A percentile compares a stretch with the other conserved stretches of the same genome.
These are phyloP conservation scores for Plasmodium yoelii DNA, from an alignment of 169 alveolate genomes.

Conservation along the genomic window DNA sequence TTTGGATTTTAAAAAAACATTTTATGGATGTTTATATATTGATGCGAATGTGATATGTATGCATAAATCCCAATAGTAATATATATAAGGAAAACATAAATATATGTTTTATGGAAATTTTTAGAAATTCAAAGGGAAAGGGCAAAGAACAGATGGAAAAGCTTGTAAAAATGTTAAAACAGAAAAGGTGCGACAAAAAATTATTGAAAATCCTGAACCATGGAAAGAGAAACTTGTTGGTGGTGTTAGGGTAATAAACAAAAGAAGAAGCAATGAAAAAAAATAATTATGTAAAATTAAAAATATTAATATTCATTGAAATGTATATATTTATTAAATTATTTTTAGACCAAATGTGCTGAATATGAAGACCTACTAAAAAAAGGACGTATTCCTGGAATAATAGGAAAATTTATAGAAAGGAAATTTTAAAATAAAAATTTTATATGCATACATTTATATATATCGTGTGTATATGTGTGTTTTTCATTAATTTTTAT, in stretches of 20 bases:
- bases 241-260: slow-evolving; percentile 82
- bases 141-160: slow-evolving; percentile 77
- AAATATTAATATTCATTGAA: neutral
- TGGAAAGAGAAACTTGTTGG: slow-evolving; percentile 83
- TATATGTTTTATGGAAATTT: neutral
- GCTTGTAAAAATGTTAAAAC: slow-evolving; percentile 50
- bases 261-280: neutral
- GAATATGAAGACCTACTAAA: slow-evolving; percentile 85
- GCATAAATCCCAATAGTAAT: no score
- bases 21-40: no score
- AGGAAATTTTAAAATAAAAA: slow-evolving; percentile 23
- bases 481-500: neutral
- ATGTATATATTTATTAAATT: neutral
- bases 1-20: no score
- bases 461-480: neutral
- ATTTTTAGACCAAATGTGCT: slow-evolving; percentile 80
- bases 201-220: slow-evolving; percentile 78
- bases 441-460: neutral
- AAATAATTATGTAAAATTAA: slow-evolving; percentile 5
- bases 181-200: slow-evolving; percentile 36
- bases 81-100: no score
- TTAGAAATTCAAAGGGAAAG: slow-evolving; percentile 75
- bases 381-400: slow-evolving; percentile 84
- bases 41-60: no score
- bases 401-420: slow-evolving; percentile 76